Percentiles rank a stretch among this genome's conserved stretches.
Evolutionary conservation across 345 rosid genomes (phyloP).

Genomic region (Euphorbia tirucalli): DNA sequence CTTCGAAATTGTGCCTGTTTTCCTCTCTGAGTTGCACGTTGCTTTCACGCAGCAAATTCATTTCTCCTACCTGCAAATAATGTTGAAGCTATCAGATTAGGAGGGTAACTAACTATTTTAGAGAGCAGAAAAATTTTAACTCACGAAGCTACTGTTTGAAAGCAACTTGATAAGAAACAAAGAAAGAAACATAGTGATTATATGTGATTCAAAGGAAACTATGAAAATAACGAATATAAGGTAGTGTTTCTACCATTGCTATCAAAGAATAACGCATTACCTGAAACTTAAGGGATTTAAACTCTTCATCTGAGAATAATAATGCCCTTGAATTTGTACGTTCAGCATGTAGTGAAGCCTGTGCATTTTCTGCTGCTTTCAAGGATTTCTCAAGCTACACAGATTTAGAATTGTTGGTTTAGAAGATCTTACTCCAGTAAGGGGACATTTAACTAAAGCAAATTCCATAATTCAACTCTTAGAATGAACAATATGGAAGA

Average conservation of each 20-base stretch:
- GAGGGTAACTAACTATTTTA: background rate
- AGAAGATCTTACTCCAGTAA: background rate
- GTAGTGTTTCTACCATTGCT: no score
- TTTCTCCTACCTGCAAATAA: constrained; percentile 66
- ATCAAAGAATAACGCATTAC: constrained; percentile 31
- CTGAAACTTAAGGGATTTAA: constrained; percentile 86
- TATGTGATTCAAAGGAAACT: background rate
- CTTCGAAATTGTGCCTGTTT: constrained; percentile 94
- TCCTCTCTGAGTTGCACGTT: constrained; percentile 94
- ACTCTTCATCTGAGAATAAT: constrained; percentile 79
- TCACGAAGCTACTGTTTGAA: background rate
- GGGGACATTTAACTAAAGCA: background rate
- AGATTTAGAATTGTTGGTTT: background rate
- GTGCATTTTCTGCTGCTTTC: constrained; percentile 71
- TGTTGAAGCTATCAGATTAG: background rate
- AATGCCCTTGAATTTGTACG: constrained; percentile 72
- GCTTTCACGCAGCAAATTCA: constrained; percentile 92
- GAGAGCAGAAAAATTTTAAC: background rate
- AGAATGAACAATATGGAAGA: background rate
- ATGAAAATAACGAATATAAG: background rate
- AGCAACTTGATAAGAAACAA: no score
- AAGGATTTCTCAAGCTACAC: constrained; percentile 81
- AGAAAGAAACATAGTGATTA: background rate
- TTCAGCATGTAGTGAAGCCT: constrained; percentile 67
- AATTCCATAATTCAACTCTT: background rate